These are phyloP conservation scores for Scheffersomyces insectosa DNA, from an alignment of 1,139 yeast genomes.

Conservation along the genomic window DNA sequence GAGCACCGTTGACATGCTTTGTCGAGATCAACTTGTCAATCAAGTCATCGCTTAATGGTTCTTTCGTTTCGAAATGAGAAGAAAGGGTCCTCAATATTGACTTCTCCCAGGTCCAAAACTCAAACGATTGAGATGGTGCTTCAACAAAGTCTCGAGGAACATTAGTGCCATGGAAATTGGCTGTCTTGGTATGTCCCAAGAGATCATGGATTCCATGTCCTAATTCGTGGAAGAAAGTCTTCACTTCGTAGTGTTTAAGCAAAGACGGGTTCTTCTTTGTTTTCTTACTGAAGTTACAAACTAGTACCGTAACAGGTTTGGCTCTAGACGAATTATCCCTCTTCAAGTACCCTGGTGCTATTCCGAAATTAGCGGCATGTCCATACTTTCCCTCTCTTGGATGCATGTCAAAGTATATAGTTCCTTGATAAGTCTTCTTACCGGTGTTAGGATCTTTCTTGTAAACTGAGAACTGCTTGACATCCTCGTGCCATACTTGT, in stretches of 20 bases:
- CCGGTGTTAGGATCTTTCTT: slow-evolving; percentile 47
- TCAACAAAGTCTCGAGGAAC: slow-evolving; percentile 87
- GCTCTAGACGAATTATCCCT: slow-evolving; percentile 51
- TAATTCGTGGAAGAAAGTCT: slow-evolving; percentile 84
- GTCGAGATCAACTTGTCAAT: slow-evolving; percentile 62
- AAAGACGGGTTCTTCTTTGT: slow-evolving; percentile 70
- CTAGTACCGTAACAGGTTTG: slow-evolving; percentile 73
- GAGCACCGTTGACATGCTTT: slow-evolving; percentile 75
- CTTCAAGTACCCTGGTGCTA: slow-evolving; percentile 60
- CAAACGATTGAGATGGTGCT: slow-evolving; percentile 87
- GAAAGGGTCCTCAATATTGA: slow-evolving; percentile 61
- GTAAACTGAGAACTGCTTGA: slow-evolving; percentile 73
- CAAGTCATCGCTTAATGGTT: slow-evolving; percentile 57
- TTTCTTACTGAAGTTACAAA: slow-evolving; percentile 84
- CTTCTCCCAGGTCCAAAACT: slow-evolving; percentile 84
- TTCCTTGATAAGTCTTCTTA: slow-evolving; percentile 64
- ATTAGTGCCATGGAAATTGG: slow-evolving; percentile 72
- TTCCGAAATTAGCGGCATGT: slow-evolving; percentile 81
- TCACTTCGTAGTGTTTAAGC: slow-evolving; percentile 75
- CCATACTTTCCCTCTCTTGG: slow-evolving; percentile 87
- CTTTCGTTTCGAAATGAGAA: slow-evolving; percentile 64
- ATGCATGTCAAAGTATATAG: slow-evolving; percentile 77
- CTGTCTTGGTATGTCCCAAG: slow-evolving; percentile 62
- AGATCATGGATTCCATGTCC: slow-evolving; percentile 88
- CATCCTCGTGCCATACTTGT: slow-evolving; percentile 73